Evolutionary conservation across 1,284 basidiomycete species (phyloP), one percentile per base, ranked within the genome.

Genomic region (Hortiboletus rubellus): DNA sequence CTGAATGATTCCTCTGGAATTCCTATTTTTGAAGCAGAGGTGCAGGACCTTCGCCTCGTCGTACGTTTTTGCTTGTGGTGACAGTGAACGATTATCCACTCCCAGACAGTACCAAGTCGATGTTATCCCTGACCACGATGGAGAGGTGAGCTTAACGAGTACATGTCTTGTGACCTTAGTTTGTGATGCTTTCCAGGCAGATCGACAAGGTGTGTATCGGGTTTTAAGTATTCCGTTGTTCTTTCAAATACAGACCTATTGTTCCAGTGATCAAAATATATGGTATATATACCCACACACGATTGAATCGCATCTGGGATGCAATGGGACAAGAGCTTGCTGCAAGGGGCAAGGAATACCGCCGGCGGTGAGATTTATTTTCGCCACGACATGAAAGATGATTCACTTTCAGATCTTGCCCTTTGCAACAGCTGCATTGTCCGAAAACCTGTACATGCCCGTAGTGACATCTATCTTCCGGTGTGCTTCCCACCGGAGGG

Each of bases 21-120:
- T 3, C 85, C 86, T 0, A 80, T 89, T 9, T 89, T 79, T 52
- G 86, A 87, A 64, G 86, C 87, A 0, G 87, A 87, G 66, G 83
- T 88, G 80, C 85, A 83, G 0, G 84, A 87, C 63, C 71, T 77
- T 24, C 77, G 86, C 7, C 72, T 89, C 5, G 77, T 89, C n/a
- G 86, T 88, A 64, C 18, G 82, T 71, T 30, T 40, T 18, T 17
- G 2, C 14, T 34, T 37, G 38, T 27, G 1, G n/a, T 30, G 34
- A 44, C 17, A 33, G 37, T 38, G 17, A 33, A 40, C 1, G 1
- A 42, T 5, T 38, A 27, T 43, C 60, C 4, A 62, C 44, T 44
- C 45, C 27, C 7, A 27, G 9, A 46, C 22, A 88, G 86, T 88
- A 88, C 66, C 84, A 86, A 70, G 70, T 88, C 2, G 86, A 88